These are phyloP conservation scores for Botrytis squamosa DNA, from an alignment of 2,329 filamentous ascomycete genomes.

Conservation along the genomic window DNA sequence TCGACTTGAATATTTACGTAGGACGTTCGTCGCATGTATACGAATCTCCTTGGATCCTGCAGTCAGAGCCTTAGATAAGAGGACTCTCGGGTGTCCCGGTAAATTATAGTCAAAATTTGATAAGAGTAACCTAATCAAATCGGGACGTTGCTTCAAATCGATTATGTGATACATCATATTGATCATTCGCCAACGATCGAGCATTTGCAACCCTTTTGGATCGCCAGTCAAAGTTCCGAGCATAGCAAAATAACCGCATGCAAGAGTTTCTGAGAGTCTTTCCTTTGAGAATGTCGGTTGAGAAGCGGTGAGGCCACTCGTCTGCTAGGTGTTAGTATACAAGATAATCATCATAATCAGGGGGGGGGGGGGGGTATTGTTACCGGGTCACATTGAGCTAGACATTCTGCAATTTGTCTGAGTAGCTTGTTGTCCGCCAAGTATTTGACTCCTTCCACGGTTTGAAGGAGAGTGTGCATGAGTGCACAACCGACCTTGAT, in stretches of 20 bases:
- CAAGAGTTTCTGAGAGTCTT: conserved; percentile 81
- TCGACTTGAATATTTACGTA: conserved; percentile 79
- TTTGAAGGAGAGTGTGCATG: conserved; percentile 83
- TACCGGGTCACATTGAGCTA: conserved; percentile 91
- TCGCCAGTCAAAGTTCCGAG: conserved; percentile 84
- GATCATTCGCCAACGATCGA: conserved; percentile 96
- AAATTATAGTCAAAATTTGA: conserved; percentile 90
- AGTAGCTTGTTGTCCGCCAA: conserved; percentile 89
- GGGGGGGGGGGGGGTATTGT: conserved; percentile 32
- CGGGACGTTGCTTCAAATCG: conserved; percentile 84
- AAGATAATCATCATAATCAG: not conserved
- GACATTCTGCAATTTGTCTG: conserved; percentile 89
- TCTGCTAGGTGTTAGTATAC: conserved; percentile 44
- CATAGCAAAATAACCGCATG: conserved; percentile 91
- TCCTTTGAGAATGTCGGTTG: conserved; percentile 87
- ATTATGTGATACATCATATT: conserved; percentile 99
- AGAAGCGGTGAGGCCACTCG: conserved; percentile 73
- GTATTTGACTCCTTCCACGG: conserved; percentile 78
- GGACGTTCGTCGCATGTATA: conserved; percentile 81
- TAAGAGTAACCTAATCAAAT: conserved; percentile 84
- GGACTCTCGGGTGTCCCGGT: conserved; percentile 83
- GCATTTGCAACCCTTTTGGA: conserved; percentile 76
- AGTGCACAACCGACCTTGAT: conserved; percentile 85
- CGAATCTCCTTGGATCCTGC: conserved; percentile 88
- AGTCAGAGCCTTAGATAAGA: conserved; percentile 91